phyloP scores from a whole-genome alignment of 768 basidiomycete genomes.

The Panus rudis region DNA sequence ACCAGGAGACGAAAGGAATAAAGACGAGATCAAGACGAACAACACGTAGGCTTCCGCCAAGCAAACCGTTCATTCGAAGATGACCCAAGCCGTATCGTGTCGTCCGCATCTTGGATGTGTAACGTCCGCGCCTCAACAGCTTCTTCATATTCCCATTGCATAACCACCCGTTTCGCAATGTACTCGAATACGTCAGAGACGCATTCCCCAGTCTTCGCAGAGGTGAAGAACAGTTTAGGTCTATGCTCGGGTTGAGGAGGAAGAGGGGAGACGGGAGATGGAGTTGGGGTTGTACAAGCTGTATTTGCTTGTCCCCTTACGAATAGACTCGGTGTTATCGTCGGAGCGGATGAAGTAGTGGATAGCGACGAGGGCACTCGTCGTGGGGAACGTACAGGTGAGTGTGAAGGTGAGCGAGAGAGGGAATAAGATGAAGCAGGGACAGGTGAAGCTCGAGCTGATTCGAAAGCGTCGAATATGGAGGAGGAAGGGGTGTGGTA shows the following conservation, averaged over 20 bases:
- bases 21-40: no score
- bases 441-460: conserved; percentile 55
- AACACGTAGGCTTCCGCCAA: no score
- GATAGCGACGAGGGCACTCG: conserved; percentile 28
- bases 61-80: no score
- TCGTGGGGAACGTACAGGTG: conserved; percentile 19
- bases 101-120: conserved; percentile 31
- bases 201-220: conserved; percentile 72
- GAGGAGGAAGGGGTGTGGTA: conserved; percentile 81
- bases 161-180: conserved; percentile 54
- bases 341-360: conserved; percentile 42
- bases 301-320: conserved; percentile 18
- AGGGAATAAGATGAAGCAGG: conserved; percentile 22
- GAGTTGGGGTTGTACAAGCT: conserved; percentile 19
- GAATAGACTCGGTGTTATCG: conserved; percentile 57
- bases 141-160: conserved; percentile 64
- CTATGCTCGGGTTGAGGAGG: conserved; percentile 38
- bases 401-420: conserved; percentile 19
- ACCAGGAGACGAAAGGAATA: no score
- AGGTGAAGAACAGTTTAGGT: conserved; percentile 66
- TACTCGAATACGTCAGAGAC: conserved; percentile 74
- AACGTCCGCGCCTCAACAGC: conserved; percentile 38
- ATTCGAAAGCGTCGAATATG: conserved; percentile 54
- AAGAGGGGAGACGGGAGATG: conserved; percentile 7
- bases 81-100: conserved; percentile 31